Evolutionary conservation across 768 basidiomycete genomes (phyloP).

Genomic region (Russula sp.): DNA sequence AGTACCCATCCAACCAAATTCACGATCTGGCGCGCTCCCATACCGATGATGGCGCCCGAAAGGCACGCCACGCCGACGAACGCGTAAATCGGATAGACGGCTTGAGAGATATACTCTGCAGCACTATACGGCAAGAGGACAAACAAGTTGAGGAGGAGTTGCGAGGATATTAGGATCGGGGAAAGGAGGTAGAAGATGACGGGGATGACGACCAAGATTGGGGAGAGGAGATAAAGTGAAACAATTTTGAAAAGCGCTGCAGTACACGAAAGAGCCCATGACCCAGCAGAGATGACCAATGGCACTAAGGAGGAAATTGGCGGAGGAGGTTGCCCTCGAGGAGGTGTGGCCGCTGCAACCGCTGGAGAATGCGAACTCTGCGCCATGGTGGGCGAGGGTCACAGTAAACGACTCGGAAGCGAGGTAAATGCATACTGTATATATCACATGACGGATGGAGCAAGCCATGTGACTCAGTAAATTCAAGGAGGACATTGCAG

Average conservation of each 20-base stretch:
- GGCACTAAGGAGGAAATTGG: slow-evolving; percentile 12
- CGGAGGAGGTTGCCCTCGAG: slow-evolving; percentile 3
- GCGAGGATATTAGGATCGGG: slow-evolving; percentile 16
- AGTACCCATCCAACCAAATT: slow-evolving; percentile 10
- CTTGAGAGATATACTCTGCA: slow-evolving; percentile 5
- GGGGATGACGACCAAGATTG: slow-evolving; percentile 7
- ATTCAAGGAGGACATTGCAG: no score
- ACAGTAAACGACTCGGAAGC: no score
- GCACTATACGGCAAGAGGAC: slow-evolving; percentile 14
- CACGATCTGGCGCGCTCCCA: slow-evolving; percentile 17
- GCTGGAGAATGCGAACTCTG: neutral
- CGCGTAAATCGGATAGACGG: slow-evolving; percentile 22
- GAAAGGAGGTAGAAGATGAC: slow-evolving; percentile 7
- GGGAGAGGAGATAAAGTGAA: neutral
- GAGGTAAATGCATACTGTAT: no score
- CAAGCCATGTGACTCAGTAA: no score
- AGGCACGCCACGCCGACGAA: slow-evolving; percentile 22
- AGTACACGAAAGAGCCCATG: neutral
- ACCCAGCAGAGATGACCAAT: neutral
- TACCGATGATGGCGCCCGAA: slow-evolving; percentile 15
- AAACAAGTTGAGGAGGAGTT: slow-evolving; percentile 13
- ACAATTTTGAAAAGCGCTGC: neutral
- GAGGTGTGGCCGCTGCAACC: neutral
- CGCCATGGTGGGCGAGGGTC: slow-evolving; percentile 4
- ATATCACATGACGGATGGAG: no score